phyloP scores from a whole-genome alignment of 2,329 filamentous ascomycete species.

The Colletotrichum destructivum region DNA sequence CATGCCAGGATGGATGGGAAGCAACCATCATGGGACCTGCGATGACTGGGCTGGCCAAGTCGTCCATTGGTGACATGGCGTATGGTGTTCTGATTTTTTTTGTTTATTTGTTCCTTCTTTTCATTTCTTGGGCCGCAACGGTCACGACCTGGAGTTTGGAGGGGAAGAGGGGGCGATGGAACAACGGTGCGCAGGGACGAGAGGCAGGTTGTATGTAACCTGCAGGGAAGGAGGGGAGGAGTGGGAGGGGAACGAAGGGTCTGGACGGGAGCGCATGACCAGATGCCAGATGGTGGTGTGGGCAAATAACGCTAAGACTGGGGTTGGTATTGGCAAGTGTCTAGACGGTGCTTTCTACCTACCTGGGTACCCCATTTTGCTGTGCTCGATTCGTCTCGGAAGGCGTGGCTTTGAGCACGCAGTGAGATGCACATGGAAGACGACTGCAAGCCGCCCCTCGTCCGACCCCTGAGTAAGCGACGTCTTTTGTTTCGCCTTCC shows the following conservation, averaged over 20 bases:
- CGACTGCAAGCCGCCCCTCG: slow-evolving; percentile 7
- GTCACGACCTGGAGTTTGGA: slow-evolving; percentile 10
- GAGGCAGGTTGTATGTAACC: neutral
- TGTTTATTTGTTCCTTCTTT: neutral
- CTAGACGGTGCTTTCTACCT: neutral
- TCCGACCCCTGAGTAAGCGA: neutral
- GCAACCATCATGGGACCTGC: slow-evolving; percentile 35
- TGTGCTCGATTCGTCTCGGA: neutral
- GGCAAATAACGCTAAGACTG: neutral
- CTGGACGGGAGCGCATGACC: slow-evolving; percentile 11
- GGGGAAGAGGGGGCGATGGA: slow-evolving; percentile 5
- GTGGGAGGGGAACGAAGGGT: slow-evolving; percentile 6
- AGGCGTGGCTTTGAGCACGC: neutral
- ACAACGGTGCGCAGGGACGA: neutral
- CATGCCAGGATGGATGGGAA: slow-evolving; percentile 33
- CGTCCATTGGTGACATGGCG: slow-evolving; percentile 34
- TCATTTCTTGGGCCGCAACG: neutral
- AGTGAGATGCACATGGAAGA: neutral
- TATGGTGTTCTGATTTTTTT: slow-evolving; percentile 16
- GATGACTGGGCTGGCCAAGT: slow-evolving; percentile 23
- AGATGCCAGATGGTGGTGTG: slow-evolving; percentile 18
- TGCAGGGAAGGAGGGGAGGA: slow-evolving; percentile 1
- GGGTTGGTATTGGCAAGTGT: neutral
- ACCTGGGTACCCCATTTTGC: neutral
- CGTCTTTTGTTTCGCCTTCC: neutral